These are phyloP conservation scores for Chamaenerion angustifolium DNA, from an alignment of 345 rosid species.

Conservation along the genomic window DNA sequence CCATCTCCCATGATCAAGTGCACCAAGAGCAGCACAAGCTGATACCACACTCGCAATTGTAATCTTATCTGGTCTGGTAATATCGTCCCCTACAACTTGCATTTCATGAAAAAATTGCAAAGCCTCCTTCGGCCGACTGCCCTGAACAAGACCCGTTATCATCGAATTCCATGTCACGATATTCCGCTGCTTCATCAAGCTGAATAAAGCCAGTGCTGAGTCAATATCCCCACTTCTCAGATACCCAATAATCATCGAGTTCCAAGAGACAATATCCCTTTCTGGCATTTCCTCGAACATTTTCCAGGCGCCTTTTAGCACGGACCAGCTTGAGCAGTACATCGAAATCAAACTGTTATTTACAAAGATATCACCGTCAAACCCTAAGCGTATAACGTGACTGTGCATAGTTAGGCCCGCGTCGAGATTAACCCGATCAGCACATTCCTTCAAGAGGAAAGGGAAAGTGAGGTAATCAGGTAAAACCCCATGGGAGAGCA, in stretches of 20 bases:
- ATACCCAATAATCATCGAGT: constrained; percentile 34
- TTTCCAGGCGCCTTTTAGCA: constrained; percentile 17
- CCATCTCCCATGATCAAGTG: constrained; percentile 41
- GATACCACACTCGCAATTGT: constrained; percentile 41
- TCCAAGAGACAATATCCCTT: constrained; percentile 46
- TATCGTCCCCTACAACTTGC: constrained; percentile 15
- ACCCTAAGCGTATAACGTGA: constrained; percentile 27
- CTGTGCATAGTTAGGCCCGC: constrained; percentile 29
- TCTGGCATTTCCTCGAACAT: constrained; percentile 44
- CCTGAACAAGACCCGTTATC: constrained; percentile 44
- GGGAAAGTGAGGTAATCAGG: constrained; percentile 49
- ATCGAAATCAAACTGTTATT: constrained; percentile 31
- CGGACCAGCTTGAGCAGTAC: constrained; percentile 17
- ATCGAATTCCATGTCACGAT: constrained; percentile 45
- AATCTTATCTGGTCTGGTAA: constrained; percentile 34
- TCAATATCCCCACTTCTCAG: constrained; percentile 39
- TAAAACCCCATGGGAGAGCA: constrained; percentile 22
- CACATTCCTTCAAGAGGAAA: constrained; percentile 44
- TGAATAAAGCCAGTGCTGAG: constrained; percentile 23
- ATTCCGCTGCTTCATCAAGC: constrained; percentile 25
- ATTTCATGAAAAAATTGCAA: constrained; percentile 37
- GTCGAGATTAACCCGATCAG: constrained; percentile 12
- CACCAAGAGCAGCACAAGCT: constrained; percentile 54
- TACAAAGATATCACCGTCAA: constrained; percentile 24
- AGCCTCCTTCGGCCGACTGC: constrained; percentile 36